Conservation (phyloP, 2,329 filamentous ascomycete genomes). For the Colletotrichum spinosum region DNA sequence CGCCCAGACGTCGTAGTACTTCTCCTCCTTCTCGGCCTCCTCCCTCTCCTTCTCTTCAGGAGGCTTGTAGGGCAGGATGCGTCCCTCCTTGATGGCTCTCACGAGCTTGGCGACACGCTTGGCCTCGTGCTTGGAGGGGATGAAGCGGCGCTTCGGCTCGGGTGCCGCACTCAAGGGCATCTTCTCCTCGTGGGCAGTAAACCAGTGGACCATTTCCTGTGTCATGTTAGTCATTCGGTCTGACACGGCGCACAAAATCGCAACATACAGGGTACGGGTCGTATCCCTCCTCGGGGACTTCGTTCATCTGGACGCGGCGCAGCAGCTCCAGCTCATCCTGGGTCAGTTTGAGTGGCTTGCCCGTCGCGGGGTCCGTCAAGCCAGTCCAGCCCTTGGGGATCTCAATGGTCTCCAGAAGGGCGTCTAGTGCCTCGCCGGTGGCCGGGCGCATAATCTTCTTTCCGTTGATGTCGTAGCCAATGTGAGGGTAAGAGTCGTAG, state of each 20-base stretch:
- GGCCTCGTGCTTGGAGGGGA: conserved; percentile 96
- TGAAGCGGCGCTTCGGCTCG: conserved; percentile 93
- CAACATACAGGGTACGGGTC: conserved; percentile 84
- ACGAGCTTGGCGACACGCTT: conserved; percentile 98
- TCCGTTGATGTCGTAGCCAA: conserved; percentile 98
- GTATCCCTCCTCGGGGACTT: conserved; percentile 87
- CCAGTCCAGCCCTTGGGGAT: conserved; percentile 98
- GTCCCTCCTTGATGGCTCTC: conserved; percentile 91
- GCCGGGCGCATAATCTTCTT: conserved; percentile 98
- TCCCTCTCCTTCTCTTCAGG: conserved; percentile 75
- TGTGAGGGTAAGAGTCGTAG: conserved; percentile 98
- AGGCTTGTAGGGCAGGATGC: conserved; percentile 90
- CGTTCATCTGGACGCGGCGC: conserved; percentile 88
- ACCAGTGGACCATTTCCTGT: conserved; percentile 90
- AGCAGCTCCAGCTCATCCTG: conserved; percentile 90
- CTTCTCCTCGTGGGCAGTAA: conserved; percentile 87
- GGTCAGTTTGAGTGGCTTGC: conserved; percentile 89
- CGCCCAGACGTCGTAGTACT: conserved; percentile 92
- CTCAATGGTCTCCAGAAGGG: conserved; percentile 94
- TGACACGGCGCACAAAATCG: not conserved
- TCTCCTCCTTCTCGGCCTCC: conserved; percentile 77
- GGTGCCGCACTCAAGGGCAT: conserved; percentile 97
- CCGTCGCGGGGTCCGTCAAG: conserved; percentile 91
- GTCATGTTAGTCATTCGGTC: conserved; percentile 40
- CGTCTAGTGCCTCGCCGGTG: conserved; percentile 92